Evolutionary conservation across 495 filamentous ascomycete genomes (phyloP), one percentile per base, ranked within the genome.

Genomic region (Daldinia vernicosa): DNA sequence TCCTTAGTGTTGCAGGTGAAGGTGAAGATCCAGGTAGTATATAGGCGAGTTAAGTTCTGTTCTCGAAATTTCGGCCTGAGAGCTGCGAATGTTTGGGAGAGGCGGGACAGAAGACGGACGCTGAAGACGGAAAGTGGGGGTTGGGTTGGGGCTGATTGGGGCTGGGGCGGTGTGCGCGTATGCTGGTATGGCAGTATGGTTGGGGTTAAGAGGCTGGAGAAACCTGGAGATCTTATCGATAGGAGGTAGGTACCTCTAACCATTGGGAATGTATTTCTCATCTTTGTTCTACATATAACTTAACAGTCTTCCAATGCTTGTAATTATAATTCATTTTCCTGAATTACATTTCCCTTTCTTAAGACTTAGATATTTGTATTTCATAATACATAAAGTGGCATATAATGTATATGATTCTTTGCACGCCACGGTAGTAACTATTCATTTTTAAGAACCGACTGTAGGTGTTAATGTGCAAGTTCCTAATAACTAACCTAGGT

Each of bases 41-140:
- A 40, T 9, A 45, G 37, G 27, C 50, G 22, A 8, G 15, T 19
- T 9, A 3, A 22, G 40, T 47, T 35, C 63, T 47, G 55, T 74
- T 74, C 68, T 71, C 68, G 67, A 74, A 74, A 71, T 74, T 74
- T 74, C 72, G 72, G 68, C 72, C 71, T 74, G 63, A 74, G 50
- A 67, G 22, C 11, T 67, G 26, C 50, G 47, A 52, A 52, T 1
- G 50, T n/a, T n/a, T 60, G 40, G 59, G 43, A 33, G 26, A 52
- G 12, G 50, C 51, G 39, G 59, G 64, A 67, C 58, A 50, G 2
- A 35, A 52, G 52, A 24, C 6, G 40, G 52, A 24, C 6, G 40
- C 65, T 50, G 27, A 67, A 68, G 33, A 28, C 32, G 50, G 70
- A 67, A 69, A 63, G 70, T 69, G 66, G 61, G 70, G 70, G 68